A percentile compares a stretch with the other conserved stretches of the same genome.
phyloP scores from a whole-genome alignment of 2,329 filamentous ascomycete species.

The Coniochaeta ligniaria region DNA sequence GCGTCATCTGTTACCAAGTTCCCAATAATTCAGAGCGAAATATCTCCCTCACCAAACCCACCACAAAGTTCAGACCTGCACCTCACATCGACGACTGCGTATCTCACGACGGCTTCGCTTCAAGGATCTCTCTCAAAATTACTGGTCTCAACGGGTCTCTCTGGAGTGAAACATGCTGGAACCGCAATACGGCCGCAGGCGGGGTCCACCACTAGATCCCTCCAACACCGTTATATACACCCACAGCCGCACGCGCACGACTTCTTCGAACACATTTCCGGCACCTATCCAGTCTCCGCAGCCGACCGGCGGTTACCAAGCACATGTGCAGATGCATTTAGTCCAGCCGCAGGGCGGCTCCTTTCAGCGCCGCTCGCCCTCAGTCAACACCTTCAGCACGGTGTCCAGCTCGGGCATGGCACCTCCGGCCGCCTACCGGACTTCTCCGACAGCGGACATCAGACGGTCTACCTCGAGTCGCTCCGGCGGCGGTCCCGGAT shows the following conservation, averaged over 20 bases:
- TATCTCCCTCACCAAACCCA: neutral
- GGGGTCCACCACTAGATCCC: conserved; percentile 17
- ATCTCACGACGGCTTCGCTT: neutral
- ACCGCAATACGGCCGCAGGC: conserved; percentile 21
- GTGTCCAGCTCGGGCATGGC: conserved; percentile 45
- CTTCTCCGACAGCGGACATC: conserved; percentile 48
- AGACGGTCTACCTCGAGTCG: conserved; percentile 77
- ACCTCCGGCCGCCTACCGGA: conserved; percentile 50
- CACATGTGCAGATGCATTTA: conserved; percentile 18
- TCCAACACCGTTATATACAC: conserved; percentile 29
- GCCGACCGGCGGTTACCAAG: conserved; percentile 25
- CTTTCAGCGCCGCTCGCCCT: conserved; percentile 48
- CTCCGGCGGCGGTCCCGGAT: conserved; percentile 45
- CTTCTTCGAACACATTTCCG: conserved; percentile 44
- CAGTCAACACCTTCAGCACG: conserved; percentile 64
- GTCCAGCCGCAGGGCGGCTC: conserved; percentile 27
- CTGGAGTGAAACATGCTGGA: conserved; percentile 20
- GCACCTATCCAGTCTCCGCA: conserved; percentile 18
- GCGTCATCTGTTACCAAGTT: neutral
- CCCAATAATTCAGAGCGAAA: neutral
- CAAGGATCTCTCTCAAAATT: neutral
- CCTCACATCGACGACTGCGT: neutral
- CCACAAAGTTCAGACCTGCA: neutral
- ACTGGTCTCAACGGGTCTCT: neutral
- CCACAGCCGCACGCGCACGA: conserved; percentile 49